Evolutionary conservation across 257 asterid genomes (phyloP).

Genomic region (Nicotiana obtusifolia): DNA sequence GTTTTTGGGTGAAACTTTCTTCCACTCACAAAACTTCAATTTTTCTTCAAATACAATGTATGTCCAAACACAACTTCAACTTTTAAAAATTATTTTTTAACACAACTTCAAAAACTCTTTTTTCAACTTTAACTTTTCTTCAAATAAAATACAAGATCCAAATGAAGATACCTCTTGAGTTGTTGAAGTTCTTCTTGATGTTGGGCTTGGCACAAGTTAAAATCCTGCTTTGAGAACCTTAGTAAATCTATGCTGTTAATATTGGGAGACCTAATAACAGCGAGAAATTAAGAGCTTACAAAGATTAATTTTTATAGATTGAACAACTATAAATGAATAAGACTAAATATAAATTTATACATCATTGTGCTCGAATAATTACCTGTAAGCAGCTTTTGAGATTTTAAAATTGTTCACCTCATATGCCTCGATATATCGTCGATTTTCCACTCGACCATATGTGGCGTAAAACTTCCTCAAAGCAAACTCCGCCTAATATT

Average conservation of each 20-base stretch:
- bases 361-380: background rate
- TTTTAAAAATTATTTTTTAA: no score
- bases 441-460: constrained; percentile 16
- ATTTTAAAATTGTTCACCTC: constrained; percentile 14
- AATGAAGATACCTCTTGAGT: constrained; percentile 27
- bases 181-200: constrained; percentile 32
- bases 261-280: constrained; percentile 19
- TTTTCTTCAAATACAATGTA: no score
- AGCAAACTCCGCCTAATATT: constrained; percentile 26
- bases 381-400: constrained; percentile 27
- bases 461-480: constrained; percentile 30
- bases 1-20: no score
- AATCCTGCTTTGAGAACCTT: constrained; percentile 24
- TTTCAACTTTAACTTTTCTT: no score
- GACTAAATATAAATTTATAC: background rate
- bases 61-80: no score
- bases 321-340: background rate
- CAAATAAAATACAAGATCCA: no score
- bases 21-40: no score
- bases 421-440: constrained; percentile 25
- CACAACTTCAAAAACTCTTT: background rate
- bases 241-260: constrained; percentile 19
- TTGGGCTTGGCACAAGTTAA: constrained; percentile 34
- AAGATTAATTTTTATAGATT: no score
- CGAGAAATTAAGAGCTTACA: background rate